Percentiles rank a stretch among this genome's conserved stretches.
Conservation (phyloP, 2,329 filamentous ascomycete species). For the Alternaria sp. region DNA sequence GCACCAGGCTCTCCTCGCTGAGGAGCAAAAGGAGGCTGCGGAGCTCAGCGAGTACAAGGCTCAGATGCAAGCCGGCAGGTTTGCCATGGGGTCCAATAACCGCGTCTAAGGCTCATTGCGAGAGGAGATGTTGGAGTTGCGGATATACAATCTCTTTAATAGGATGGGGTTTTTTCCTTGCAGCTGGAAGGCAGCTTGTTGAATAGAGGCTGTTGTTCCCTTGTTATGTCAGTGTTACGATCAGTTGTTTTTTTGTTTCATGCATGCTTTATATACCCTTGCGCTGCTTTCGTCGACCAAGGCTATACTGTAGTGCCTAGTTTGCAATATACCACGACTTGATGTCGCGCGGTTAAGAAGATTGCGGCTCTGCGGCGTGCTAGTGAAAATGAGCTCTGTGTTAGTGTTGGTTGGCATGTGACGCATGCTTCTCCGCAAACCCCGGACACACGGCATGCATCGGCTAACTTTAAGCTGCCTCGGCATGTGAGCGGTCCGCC, state of each 20-base stretch:
- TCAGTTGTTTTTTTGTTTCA: constrained; percentile 10
- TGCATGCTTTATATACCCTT: constrained; percentile 23
- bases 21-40: constrained; percentile 48
- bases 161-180: constrained; percentile 9
- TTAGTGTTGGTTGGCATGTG: constrained; percentile 15
- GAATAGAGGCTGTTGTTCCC: constrained; percentile 6
- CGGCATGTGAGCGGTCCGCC: constrained; percentile 12
- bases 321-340: constrained; percentile 8
- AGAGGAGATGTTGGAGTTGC: background rate
- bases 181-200: constrained; percentile 5
- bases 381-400: background rate
- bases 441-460: constrained; percentile 4
- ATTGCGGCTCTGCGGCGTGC: background rate
- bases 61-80: constrained; percentile 37
- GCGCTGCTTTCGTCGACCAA: constrained; percentile 8
- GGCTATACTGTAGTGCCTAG: constrained; percentile 7
- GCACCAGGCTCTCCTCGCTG: constrained; percentile 42
- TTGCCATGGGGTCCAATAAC: constrained; percentile 28
- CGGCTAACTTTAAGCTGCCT: constrained; percentile 11
- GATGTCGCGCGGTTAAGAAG: constrained; percentile 1
- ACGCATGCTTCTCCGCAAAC: constrained; percentile 14
- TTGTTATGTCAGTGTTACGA: constrained; percentile 20
- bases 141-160: constrained; percentile 14
- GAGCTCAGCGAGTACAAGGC: constrained; percentile 45
- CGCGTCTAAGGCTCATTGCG: constrained; percentile 16